Base-by-base conservation (phyloP, 2,329 filamentous ascomycete species). In the Colletotrichum sp. region DNA sequence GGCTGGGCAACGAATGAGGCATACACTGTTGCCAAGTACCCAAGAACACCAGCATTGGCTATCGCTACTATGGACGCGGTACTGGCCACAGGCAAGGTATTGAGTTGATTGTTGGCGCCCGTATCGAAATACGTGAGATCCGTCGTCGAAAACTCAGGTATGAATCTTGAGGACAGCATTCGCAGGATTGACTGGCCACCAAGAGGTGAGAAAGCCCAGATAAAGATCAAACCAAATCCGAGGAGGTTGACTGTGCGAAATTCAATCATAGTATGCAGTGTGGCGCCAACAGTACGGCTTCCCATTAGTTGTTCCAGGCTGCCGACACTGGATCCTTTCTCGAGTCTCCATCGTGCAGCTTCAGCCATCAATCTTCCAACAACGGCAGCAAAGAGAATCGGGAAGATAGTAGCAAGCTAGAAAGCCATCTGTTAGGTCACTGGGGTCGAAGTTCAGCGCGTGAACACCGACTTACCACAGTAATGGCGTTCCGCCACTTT, bases 191-290 rank as follows among this genome's bases (percentile, higher is more conserved):
- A 78, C 72, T 83, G 82, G 18, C 79, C 77, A 6, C 81, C 82
- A 5, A 84, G 67, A 2, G 82, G 81, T 5, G 82, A 83, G 10
- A 83, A 76, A 10, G 78, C 75, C 82, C 83, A 84, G 16, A 81
- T 44, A 2, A 82, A 7, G 16, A 83, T 55, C 10, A 83, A 64
- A 1, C 60, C 71, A 4, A 81, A 6, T 4, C 78, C 80, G 18
- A 83, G 77, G 3, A 79, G 21, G 69, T 83, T 82, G 62, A 81
- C 76, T 6, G 78, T 78, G 28, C 79, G 74, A 15, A 83, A 78
- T 49, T 78, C 75, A 15, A 81, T 57, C 59, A 81, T 79, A 8
- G 82, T 82, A 3, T 74, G 65, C 15, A 83, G 49, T 10, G 81
- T 78, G 32, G 79, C 78, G 9, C 77, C 79, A 9, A 83, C 79